These are phyloP conservation scores for Russula virescens DNA, from an alignment of 768 basidiomycete species.

Conservation along the genomic window DNA sequence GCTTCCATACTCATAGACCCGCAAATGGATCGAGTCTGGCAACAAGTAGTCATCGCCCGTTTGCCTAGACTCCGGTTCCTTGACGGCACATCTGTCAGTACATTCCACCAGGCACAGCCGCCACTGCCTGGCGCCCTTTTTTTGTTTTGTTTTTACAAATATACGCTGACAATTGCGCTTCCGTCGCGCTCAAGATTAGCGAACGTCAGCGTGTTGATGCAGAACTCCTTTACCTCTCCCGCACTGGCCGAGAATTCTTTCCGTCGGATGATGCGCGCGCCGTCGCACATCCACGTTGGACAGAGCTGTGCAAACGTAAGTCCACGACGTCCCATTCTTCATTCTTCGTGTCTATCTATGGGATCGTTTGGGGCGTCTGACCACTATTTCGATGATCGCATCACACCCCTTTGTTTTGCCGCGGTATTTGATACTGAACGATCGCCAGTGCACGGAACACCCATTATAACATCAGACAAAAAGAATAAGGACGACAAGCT, in stretches of 20 bases:
- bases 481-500: constrained; percentile 42
- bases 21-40: constrained; percentile 36
- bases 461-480: constrained; percentile 33
- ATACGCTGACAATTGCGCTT: background rate
- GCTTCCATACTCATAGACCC: constrained; percentile 30
- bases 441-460: constrained; percentile 51
- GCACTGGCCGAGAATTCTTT: constrained; percentile 45
- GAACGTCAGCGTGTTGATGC: constrained; percentile 68
- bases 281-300: constrained; percentile 60
- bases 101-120: background rate
- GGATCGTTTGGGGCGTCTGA: too few relatives aligned
- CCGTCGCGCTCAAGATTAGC: constrained; percentile 46
- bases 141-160: too few relatives aligned
- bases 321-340: constrained; percentile 12
- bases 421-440: background rate
- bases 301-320: constrained; percentile 56
- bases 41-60: constrained; percentile 61
- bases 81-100: constrained; percentile 59
- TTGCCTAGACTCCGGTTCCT: constrained; percentile 56
- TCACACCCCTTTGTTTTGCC: too few relatives aligned
- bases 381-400: background rate
- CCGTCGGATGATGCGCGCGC: constrained; percentile 40
- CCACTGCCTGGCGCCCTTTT: background rate
- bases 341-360: background rate
- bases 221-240: constrained; percentile 77